Conservation (phyloP, 768 basidiomycete genomes). For the Tricholoma sp. region DNA sequence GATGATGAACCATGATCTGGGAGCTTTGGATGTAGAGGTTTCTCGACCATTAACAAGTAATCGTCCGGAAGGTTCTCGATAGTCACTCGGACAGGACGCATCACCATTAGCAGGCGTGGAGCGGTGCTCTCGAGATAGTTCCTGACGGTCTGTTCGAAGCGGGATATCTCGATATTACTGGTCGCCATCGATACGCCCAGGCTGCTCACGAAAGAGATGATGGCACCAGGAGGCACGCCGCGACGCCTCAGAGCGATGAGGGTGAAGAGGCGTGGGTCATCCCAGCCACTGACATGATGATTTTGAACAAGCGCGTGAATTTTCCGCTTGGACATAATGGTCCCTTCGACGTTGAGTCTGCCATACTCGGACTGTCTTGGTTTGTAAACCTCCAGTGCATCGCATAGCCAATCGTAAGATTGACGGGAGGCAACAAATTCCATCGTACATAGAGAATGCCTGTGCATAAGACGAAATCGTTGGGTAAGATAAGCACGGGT, state of each 20-base stretch:
- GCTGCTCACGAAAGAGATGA: slow-evolving; percentile 86
- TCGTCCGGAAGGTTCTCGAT: slow-evolving; percentile 90
- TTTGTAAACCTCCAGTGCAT: slow-evolving; percentile 95
- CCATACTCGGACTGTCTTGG: slow-evolving; percentile 97
- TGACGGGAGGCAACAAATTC: slow-evolving; percentile 95
- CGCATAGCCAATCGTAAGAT: slow-evolving; percentile 99
- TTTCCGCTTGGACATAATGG: slow-evolving; percentile 96
- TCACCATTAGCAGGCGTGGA: slow-evolving; percentile 86
- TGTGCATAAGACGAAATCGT: slow-evolving; percentile 25
- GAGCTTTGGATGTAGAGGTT: slow-evolving; percentile 91
- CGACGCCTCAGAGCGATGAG: slow-evolving; percentile 92
- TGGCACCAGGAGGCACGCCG: slow-evolving; percentile 95
- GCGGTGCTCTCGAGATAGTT: slow-evolving; percentile 86
- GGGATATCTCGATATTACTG: slow-evolving; percentile 78
- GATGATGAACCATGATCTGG: slow-evolving; percentile 77
- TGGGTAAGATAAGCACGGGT: neutral
- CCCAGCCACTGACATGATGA: slow-evolving; percentile 86
- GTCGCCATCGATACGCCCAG: slow-evolving; percentile 89
- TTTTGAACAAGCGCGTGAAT: slow-evolving; percentile 84
- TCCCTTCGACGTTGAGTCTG: slow-evolving; percentile 86
- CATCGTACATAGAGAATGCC: slow-evolving; percentile 94
- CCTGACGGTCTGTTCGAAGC: slow-evolving; percentile 88
- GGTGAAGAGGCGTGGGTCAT: slow-evolving; percentile 96
- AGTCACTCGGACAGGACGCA: slow-evolving; percentile 84
- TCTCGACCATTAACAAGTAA: slow-evolving; percentile 77